A percentile compares a stretch with the other conserved stretches of the same genome.
Conservation (phyloP, 306 rosid genomes). For the Sechiopsis laciniata region DNA sequence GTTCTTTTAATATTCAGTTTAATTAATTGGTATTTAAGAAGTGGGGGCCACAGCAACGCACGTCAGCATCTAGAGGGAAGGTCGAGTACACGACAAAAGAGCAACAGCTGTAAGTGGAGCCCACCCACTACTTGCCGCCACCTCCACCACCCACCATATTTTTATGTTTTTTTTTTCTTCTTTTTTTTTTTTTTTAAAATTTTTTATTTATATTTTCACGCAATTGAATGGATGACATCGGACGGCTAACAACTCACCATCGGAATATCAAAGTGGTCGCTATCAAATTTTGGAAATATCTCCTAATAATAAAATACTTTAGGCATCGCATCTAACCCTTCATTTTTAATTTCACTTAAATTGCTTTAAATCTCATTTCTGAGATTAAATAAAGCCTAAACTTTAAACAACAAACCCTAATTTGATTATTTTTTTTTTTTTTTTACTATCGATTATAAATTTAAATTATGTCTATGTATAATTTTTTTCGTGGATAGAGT, state of each 20-base stretch:
- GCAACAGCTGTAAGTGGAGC: slow-evolving; percentile 16
- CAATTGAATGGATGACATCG: neutral
- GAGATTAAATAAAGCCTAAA: no score
- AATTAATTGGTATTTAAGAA: neutral
- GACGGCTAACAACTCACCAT: neutral
- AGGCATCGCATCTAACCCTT: no score
- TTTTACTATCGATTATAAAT: no score
- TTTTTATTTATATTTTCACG: neutral
- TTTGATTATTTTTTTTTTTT: no score
- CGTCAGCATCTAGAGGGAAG: neutral
- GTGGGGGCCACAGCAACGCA: neutral
- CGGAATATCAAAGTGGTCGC: neutral
- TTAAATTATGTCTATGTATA: no score
- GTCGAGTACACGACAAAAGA: slow-evolving; percentile 10
- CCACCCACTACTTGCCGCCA: slow-evolving; percentile 21
- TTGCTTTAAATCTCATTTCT: no score
- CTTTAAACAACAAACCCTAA: no score
- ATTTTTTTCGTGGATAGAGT: no score
- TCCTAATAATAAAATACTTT: no score
- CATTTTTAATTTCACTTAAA: no score
- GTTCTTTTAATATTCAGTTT: no score
- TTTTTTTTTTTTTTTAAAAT: neutral
- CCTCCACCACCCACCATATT: slow-evolving; percentile 15
- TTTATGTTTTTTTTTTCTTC: neutral
- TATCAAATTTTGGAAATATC: no score